Evolutionary conservation across 805 yeast genomes (phyloP).

Genomic region (Lipomyces yamadae): DNA sequence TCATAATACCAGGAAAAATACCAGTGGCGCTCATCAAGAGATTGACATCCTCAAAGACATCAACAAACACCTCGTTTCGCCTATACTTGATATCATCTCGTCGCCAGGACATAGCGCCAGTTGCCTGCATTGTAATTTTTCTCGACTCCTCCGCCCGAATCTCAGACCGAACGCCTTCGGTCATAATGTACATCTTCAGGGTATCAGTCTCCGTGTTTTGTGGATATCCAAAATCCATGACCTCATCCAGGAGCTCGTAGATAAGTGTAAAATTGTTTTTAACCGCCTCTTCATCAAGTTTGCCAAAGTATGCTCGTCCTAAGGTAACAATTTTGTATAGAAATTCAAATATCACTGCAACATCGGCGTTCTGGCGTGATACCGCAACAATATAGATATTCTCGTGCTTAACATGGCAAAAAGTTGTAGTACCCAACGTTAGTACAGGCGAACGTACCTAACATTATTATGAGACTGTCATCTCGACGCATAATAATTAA

Average conservation of each 20-base stretch:
- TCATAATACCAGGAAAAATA: not conserved
- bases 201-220: slow-evolving; percentile 61
- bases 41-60: slow-evolving; percentile 75
- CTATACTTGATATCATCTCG: slow-evolving; percentile 71
- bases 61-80: slow-evolving; percentile 77
- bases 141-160: slow-evolving; percentile 27
- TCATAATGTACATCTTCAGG: slow-evolving; percentile 49
- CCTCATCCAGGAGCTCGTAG: slow-evolving; percentile 78
- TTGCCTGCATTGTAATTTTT: slow-evolving; percentile 46
- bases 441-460: slow-evolving; percentile 68
- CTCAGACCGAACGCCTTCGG: slow-evolving; percentile 42
- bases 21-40: slow-evolving; percentile 70
- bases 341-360: slow-evolving; percentile 78
- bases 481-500: not conserved
- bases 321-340: slow-evolving; percentile 64
- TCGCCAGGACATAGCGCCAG: slow-evolving; percentile 69
- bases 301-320: slow-evolving; percentile 53
- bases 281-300: slow-evolving; percentile 56
- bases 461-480: not conserved
- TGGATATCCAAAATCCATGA: slow-evolving; percentile 79
- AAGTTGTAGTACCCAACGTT: slow-evolving; percentile 91
- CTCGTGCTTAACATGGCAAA: slow-evolving; percentile 69
- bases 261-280: slow-evolving; percentile 69
- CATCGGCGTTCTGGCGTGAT: slow-evolving; percentile 87
- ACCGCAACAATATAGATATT: slow-evolving; percentile 83